Evolutionary conservation across 192 early-diverging fungal genomes (phyloP), one percentile per base, ranked within the genome.

Genomic region (Coemansia sp.): DNA sequence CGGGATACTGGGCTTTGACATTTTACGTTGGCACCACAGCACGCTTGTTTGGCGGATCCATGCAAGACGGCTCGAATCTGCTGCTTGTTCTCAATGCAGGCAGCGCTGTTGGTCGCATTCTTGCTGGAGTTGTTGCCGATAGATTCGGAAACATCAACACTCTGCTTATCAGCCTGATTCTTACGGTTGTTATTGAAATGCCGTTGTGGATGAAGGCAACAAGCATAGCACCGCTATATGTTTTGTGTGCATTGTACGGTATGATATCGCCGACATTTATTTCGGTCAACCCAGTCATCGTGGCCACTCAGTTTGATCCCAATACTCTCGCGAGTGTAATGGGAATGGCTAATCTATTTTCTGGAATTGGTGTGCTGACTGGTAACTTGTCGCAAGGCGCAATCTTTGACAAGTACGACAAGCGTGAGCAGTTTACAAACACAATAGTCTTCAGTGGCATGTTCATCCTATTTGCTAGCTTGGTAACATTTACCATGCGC

Each of bases 1-100:
- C 63, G 2, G 76, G 70, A 0, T 86, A 86, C 66, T 77, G 75
- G 75, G 75, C 70, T 40, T 42, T 73, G 28, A 65, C 67, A 1
- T 72, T 79, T 37, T 79, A 79, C 51, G 48, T 79, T 15, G 71
- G 76, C 4, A 66, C 71, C 3, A 59, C 71, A 2, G 76, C 71
- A 30, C 69, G 51, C 13, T 59, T 66, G 18, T 3, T 74, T 4
- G 67, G 67, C 49, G 66, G 67, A 16, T 37, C 66, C 3, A 1
- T 26, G 16, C 67, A 53, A 33, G 67, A 64, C 7, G 61, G 66
- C 9, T 53, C 72, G 20, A 65, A 67, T 26, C 29, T 71, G 33
- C 48, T 76, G 21, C 34, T 75, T 23, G 65, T 80, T 2, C 46
- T 80, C 6, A 80, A 80, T 15, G 77, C 67, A 4, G 57, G 61